Evolutionary conservation across 2,329 filamentous ascomycete genomes (phyloP), one percentile per base, ranked within the genome.

Genomic region (Penicillium sp.): DNA sequence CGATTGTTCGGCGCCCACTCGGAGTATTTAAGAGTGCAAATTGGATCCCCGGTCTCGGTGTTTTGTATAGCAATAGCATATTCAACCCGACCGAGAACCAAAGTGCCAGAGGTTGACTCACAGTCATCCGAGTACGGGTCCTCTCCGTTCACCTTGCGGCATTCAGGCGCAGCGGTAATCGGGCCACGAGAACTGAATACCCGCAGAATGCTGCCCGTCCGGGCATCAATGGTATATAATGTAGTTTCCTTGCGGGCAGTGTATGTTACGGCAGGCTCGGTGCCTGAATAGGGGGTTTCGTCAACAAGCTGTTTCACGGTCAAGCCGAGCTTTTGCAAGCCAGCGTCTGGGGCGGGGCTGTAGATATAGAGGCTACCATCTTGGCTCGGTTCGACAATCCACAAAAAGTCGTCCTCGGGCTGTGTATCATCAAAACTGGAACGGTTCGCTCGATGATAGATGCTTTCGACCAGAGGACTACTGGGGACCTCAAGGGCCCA

Each of bases 1-100:
- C 87, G 89, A 55, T 88, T 95, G 72, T 99, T 99, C 13, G 92
- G 90, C 0, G 86, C 87, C 94, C 94, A 99, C 71, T 99, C 94
- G 10, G 91, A 89, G 69, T 95, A 99, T 61, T 86, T 92, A 62
- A 99, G 84, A 0, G 90, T 96, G 66, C 91, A 96, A 58, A 99
- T 88, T 7, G 85, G 84, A 55, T 87, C 84, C 1, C 88, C 87
- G 3, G 84, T 86, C 62, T 88, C 83, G 41, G 81, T 83, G 56
- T 90, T 87, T 61, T 91, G 88, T 41, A 99, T 95, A 52, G 83
- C 85, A 56, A 99, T 87, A 6, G 84, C 93, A 73, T 99, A 99
- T 71, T 97, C 91, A 36, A 90, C 91, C 47, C 90, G 84, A 27
- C 91, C 91, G 1, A 97, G 80, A 0, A 89, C 91, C 57, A 96